Conservation (phyloP, 768 basidiomycete genomes). For the Mycena rebaudengoi region DNA sequence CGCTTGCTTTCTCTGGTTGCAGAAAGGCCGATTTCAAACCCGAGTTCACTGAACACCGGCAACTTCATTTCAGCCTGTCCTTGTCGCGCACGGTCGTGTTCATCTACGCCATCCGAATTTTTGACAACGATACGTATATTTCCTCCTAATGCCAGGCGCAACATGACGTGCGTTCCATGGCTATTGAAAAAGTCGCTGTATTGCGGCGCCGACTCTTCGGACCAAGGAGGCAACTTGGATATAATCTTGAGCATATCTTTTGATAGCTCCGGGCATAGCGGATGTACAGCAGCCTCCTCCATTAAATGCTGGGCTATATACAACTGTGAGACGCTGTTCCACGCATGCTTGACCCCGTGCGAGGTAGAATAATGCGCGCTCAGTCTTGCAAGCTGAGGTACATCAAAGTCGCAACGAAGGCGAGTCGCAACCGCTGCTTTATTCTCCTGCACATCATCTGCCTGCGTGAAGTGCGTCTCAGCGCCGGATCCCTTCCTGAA, state of each 20-base stretch:
- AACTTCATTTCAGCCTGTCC: background rate
- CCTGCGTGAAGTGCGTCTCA: conserved; percentile 1
- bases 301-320: conserved; percentile 1
- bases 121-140: background rate
- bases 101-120: background rate
- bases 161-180: background rate
- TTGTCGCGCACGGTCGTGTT: background rate
- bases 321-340: conserved; percentile 1
- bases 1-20: background rate
- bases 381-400: conserved; percentile 5
- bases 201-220: background rate
- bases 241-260: conserved; percentile 6
- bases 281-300: background rate
- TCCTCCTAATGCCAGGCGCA: background rate
- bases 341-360: background rate
- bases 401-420: conserved; percentile 3
- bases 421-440: background rate
- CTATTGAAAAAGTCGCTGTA: background rate
- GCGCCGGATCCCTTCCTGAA: background rate
- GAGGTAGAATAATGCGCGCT: conserved; percentile 11
- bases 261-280: background rate
- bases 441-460: background rate
- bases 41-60: background rate
- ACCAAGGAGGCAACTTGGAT: conserved; percentile 2
- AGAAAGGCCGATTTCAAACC: background rate